Conservation (phyloP, 208 protist genomes). For the Acanthamoeba royreba region DNA sequence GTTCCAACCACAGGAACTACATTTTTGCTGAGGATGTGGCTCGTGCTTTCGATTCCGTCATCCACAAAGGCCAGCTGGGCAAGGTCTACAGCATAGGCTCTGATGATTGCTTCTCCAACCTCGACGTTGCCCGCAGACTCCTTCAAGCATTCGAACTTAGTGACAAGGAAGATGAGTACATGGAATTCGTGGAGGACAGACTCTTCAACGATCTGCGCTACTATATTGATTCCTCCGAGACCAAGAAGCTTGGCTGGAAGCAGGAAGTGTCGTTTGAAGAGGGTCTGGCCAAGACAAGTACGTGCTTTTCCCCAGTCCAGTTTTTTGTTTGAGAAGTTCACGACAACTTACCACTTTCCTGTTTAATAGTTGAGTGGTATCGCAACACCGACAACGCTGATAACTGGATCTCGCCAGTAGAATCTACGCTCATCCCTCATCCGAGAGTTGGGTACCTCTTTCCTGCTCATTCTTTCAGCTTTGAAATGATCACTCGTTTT, state of each 20-base stretch:
- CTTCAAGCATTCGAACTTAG: slow-evolving; percentile 56
- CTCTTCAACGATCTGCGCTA: slow-evolving; percentile 88
- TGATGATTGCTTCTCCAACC: background rate
- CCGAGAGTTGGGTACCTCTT: background rate
- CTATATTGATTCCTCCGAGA: slow-evolving; percentile 76
- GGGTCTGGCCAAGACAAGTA: slow-evolving; percentile 48
- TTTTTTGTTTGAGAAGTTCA: background rate
- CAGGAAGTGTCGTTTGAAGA: slow-evolving; percentile 72
- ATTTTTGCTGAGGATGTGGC: slow-evolving; percentile 83
- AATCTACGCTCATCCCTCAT: background rate
- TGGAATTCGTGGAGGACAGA: slow-evolving; percentile 72
- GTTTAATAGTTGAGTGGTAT: background rate
- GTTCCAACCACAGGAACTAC: slow-evolving; percentile 47
- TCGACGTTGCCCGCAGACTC: slow-evolving; percentile 8
- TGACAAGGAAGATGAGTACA: slow-evolving; percentile 22
- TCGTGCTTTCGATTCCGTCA: slow-evolving; percentile 77
- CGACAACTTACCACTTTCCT: background rate
- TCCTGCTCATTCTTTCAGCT: background rate
- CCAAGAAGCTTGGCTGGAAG: slow-evolving; percentile 83
- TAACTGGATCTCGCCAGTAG: background rate
- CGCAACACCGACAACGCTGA: background rate
- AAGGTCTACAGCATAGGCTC: background rate
- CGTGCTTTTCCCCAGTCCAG: background rate
- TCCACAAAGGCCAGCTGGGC: slow-evolving; percentile 78
- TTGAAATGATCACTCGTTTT: too few relatives aligned